Percentiles rank a stretch among this genome's conserved stretches.
Conservation (phyloP, 805 yeast genomes). For the Teunomyces pallodes region DNA sequence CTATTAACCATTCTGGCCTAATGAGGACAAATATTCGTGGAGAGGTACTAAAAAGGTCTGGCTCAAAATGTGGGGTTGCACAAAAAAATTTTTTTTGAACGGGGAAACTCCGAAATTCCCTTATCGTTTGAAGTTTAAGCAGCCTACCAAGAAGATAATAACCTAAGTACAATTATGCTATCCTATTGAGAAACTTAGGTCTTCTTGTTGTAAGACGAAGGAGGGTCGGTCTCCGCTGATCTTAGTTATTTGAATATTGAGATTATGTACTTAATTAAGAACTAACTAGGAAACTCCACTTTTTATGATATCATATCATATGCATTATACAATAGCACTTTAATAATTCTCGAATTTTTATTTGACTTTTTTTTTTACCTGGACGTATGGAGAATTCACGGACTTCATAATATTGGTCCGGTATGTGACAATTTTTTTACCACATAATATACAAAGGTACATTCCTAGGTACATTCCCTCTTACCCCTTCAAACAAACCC, state of each 20-base stretch:
- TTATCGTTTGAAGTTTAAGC: too few relatives aligned
- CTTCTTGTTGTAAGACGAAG: too few relatives aligned
- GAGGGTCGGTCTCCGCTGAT: neutral
- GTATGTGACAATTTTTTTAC: neutral
- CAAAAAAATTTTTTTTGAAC: neutral
- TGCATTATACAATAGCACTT: neutral
- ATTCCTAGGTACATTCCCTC: neutral
- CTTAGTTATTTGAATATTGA: neutral
- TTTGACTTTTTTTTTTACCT: neutral
- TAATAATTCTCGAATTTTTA: neutral
- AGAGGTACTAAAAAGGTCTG: neutral
- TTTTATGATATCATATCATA: neutral
- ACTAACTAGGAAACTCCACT: neutral
- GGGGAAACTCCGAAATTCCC: too few relatives aligned
- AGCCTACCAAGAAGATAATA: too few relatives aligned
- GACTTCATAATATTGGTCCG: neutral
- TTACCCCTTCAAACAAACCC: neutral
- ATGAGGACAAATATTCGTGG: neutral
- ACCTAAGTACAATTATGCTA: too few relatives aligned
- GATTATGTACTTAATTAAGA: neutral
- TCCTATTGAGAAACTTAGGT: too few relatives aligned
- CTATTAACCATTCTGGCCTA: neutral
- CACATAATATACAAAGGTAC: too few relatives aligned
- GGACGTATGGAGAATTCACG: neutral
- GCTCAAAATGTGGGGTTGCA: neutral